Percentiles rank a stretch among this genome's conserved stretches.
phyloP scores from a whole-genome alignment of 768 basidiomycete species.

The Podaxis sp. region DNA sequence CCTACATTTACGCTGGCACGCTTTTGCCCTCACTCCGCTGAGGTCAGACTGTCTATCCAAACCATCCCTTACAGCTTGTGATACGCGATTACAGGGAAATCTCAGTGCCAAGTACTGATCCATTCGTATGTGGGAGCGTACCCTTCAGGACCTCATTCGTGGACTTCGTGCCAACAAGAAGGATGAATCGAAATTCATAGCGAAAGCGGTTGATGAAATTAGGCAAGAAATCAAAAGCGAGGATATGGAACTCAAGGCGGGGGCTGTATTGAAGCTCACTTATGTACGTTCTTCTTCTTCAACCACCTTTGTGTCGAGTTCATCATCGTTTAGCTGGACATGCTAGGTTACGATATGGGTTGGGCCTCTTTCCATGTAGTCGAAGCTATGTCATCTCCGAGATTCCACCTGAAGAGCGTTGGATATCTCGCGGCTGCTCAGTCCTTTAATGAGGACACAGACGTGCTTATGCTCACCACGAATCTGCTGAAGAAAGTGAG shows the following conservation, averaged over 20 bases:
- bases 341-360: constrained; percentile 93
- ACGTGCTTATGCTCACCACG: constrained; percentile 96
- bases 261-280: constrained; percentile 91
- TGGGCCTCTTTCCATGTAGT: constrained; percentile 98
- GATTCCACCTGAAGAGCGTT: constrained; percentile 89
- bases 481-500: constrained; percentile 92
- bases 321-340: constrained; percentile 70
- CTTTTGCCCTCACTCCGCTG: neutral
- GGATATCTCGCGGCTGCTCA: constrained; percentile 93
- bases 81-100: neutral
- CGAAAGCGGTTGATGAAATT: constrained; percentile 93
- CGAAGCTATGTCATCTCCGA: constrained; percentile 95
- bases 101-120: neutral
- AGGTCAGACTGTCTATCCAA: neutral
- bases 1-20: neutral
- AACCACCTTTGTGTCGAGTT: constrained; percentile 11
- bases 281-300: constrained; percentile 65
- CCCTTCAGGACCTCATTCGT: constrained; percentile 91
- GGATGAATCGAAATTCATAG: constrained; percentile 90
- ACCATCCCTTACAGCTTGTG: neutral
- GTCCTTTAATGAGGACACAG: constrained; percentile 92
- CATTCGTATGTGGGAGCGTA: constrained; percentile 87
- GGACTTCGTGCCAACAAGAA: constrained; percentile 95
- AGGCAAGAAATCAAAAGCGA: constrained; percentile 86
- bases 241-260: constrained; percentile 97